phyloP scores from a whole-genome alignment of 108 stramenopile species.

The Hondaea fermentalgiana region DNA sequence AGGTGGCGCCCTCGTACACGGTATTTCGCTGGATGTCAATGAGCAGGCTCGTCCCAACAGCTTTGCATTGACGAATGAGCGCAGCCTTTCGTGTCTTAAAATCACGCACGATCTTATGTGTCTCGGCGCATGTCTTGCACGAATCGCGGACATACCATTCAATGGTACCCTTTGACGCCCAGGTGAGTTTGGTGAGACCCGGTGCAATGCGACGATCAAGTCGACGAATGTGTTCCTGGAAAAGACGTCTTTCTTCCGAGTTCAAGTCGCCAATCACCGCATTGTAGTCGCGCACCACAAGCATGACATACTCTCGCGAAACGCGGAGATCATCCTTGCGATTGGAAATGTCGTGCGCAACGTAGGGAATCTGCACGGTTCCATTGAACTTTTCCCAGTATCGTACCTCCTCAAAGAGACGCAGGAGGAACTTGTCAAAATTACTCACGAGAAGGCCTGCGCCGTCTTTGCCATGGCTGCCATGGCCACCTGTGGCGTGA shows the following conservation, averaged over 20 bases:
- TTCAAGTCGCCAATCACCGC: slow-evolving; percentile 42
- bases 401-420: slow-evolving; percentile 55
- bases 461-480: background rate
- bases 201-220: slow-evolving; percentile 51
- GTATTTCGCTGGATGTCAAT: slow-evolving; percentile 48
- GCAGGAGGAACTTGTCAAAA: slow-evolving; percentile 49
- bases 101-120: slow-evolving; percentile 33
- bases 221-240: slow-evolving; percentile 47
- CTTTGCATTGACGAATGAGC: slow-evolving; percentile 23
- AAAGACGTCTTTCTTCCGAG: slow-evolving; percentile 50
- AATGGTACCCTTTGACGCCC: slow-evolving; percentile 43
- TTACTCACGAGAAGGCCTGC: slow-evolving; percentile 44
- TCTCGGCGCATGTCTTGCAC: slow-evolving; percentile 39
- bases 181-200: slow-evolving; percentile 47
- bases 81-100: slow-evolving; percentile 35
- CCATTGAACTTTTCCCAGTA: slow-evolving; percentile 54
- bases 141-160: slow-evolving; percentile 55
- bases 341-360: slow-evolving; percentile 54
- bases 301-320: slow-evolving; percentile 54
- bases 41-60: slow-evolving; percentile 32
- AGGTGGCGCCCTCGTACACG: slow-evolving; percentile 45
- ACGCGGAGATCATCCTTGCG: slow-evolving; percentile 43
- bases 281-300: slow-evolving; percentile 59
- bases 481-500: background rate
- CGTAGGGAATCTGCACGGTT: slow-evolving; percentile 52